Evolutionary conservation across 805 yeast species (phyloP).

Genomic region (Yarrowia sp.): DNA sequence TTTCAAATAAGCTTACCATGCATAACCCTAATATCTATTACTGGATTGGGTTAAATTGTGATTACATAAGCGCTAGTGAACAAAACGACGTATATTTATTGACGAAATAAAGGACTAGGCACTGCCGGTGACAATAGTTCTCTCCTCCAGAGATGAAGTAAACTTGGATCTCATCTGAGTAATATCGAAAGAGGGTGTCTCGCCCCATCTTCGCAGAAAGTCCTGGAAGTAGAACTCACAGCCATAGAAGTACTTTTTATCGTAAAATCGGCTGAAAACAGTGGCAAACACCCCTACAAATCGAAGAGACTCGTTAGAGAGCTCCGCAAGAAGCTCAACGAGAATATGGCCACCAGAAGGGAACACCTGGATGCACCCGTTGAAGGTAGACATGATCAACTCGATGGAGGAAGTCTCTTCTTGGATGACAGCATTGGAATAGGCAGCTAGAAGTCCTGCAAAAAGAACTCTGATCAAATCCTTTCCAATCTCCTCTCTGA

Average conservation of each 20-base stretch:
- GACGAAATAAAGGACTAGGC: background rate
- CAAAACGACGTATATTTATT: background rate
- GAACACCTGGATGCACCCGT: conserved; percentile 11
- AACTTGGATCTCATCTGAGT: conserved; percentile 17
- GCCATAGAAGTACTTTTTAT: conserved; percentile 2
- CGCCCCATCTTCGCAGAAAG: conserved; percentile 19
- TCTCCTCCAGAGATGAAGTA: background rate
- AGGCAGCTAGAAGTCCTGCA: conserved; percentile 5
- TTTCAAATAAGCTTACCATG: conserved; percentile 25
- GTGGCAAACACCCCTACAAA: conserved; percentile 21
- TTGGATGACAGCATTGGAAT: conserved; percentile 2
- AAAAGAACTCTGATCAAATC: conserved; percentile 7
- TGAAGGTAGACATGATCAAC: conserved; percentile 19
- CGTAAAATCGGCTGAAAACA: conserved; percentile 22
- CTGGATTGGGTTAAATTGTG: background rate
- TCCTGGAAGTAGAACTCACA: conserved; percentile 15
- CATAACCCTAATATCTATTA: conserved; percentile 1
- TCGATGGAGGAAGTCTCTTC: conserved; percentile 4
- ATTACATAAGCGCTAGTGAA: background rate
- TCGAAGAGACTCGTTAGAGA: conserved; percentile 4
- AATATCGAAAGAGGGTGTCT: conserved; percentile 23
- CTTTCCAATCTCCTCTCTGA: background rate
- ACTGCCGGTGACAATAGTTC: background rate
- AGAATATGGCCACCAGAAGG: conserved; percentile 14
- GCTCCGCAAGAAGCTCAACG: conserved; percentile 13